A percentile compares a stretch with the other conserved stretches of the same genome.
Evolutionary conservation across 805 yeast genomes (phyloP).

Genomic region (Sugiyamaella floridensis): DNA sequence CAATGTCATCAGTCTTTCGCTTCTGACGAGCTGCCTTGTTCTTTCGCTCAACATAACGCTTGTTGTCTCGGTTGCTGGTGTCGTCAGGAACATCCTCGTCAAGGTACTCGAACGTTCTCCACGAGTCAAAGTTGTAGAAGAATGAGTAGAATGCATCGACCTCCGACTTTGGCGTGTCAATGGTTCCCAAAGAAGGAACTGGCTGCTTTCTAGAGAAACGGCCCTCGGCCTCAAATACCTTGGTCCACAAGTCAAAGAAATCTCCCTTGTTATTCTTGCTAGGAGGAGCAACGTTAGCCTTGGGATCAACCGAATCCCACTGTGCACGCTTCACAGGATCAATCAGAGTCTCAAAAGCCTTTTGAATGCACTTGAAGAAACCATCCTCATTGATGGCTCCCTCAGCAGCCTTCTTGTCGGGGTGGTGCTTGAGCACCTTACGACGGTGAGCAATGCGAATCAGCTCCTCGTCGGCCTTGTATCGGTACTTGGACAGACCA

Average conservation of each 20-base stretch:
- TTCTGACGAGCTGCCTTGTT: slow-evolving; percentile 94
- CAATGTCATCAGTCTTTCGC: slow-evolving; percentile 95
- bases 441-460: slow-evolving; percentile 95
- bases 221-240: slow-evolving; percentile 82
- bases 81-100: slow-evolving; percentile 99
- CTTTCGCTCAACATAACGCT: slow-evolving; percentile 96
- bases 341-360: slow-evolving; percentile 84
- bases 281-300: slow-evolving; percentile 81
- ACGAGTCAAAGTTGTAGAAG: slow-evolving; percentile 92
- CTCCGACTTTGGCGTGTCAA: slow-evolving; percentile 62
- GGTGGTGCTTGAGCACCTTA: slow-evolving; percentile 94
- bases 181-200: slow-evolving; percentile 72
- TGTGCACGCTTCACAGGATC: slow-evolving; percentile 85
- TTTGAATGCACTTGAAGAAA: slow-evolving; percentile 95
- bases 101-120: slow-evolving; percentile 96
- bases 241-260: slow-evolving; percentile 88
- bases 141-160: slow-evolving; percentile 85
- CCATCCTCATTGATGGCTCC: slow-evolving; percentile 84
- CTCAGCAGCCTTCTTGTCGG: slow-evolving; percentile 91
- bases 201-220: slow-evolving; percentile 91
- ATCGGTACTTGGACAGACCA: slow-evolving; percentile 87
- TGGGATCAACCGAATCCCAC: slow-evolving; percentile 89
- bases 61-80: slow-evolving; percentile 97
- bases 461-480: slow-evolving; percentile 86
- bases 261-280: slow-evolving; percentile 55